Conservation (phyloP, 441 rosid species). For the Erodium texanum region DNA sequence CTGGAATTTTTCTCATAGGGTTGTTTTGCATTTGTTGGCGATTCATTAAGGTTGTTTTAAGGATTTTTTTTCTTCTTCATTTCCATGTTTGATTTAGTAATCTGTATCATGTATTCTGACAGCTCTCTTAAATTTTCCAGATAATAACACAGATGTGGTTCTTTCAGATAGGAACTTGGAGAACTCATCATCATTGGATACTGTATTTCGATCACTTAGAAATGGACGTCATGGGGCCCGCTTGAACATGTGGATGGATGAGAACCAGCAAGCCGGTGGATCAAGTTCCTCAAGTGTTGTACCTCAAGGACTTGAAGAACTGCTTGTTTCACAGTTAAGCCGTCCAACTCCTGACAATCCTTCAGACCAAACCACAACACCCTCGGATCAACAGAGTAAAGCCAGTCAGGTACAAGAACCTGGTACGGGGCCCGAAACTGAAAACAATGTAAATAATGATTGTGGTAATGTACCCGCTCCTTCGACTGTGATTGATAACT, state of each 20-base stretch:
- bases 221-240: conserved; percentile 90
- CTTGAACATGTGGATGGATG: conserved; percentile 89
- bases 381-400: conserved; percentile 42
- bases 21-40: no score
- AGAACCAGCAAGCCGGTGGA: conserved; percentile 74
- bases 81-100: conserved; percentile 4
- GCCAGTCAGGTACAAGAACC: conserved; percentile 40
- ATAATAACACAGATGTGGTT: conserved; percentile 39
- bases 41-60: no score
- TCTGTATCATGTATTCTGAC: conserved; percentile 14
- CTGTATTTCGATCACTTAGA: conserved; percentile 84
- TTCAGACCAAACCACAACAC: conserved; percentile 45
- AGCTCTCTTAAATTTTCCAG: conserved; percentile 26
- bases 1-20: no score
- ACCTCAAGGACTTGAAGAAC: conserved; percentile 91
- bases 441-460: conserved; percentile 40
- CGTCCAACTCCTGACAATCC: conserved; percentile 55
- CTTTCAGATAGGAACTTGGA: conserved; percentile 52
- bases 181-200: conserved; percentile 55
- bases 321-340: conserved; percentile 85
- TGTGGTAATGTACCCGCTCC: conserved; percentile 37
- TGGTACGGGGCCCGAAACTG: conserved; percentile 40
- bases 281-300: conserved; percentile 56
- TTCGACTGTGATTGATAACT: conserved; percentile 32
- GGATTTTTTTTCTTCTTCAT: no score